Evolutionary conservation across 108 stramenopile species (phyloP).

Genomic region (Fragilaria radians): DNA sequence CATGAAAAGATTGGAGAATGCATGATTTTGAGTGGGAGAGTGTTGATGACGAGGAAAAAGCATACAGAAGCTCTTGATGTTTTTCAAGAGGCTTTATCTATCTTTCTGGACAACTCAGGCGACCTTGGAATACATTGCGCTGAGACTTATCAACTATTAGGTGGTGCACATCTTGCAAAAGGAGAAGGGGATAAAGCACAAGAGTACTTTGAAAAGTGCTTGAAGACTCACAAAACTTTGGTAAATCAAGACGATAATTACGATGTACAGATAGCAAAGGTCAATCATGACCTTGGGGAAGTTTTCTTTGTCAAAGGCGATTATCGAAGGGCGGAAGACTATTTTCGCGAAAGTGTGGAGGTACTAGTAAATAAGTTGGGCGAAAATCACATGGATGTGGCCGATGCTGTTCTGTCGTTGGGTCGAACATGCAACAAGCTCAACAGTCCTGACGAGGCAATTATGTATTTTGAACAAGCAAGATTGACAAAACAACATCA

Average conservation of each 20-base stretch:
- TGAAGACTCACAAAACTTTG: conserved; percentile 10
- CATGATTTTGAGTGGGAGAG: conserved; percentile 19
- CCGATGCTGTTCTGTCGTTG: conserved; percentile 22
- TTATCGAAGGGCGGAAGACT: conserved; percentile 4
- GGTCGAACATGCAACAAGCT: conserved; percentile 19
- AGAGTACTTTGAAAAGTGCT: conserved; percentile 19
- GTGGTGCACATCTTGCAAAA: conserved; percentile 13
- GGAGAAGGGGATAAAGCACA: conserved; percentile 21
- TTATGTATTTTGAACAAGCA: conserved; percentile 30
- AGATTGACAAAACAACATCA: conserved; percentile 17
- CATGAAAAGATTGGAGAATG: conserved; percentile 27
- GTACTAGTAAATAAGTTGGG: background rate
- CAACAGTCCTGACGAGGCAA: conserved; percentile 25
- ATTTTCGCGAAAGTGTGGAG: conserved; percentile 9
- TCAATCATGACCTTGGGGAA: conserved; percentile 23
- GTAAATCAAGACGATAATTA: conserved; percentile 9
- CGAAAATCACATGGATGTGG: conserved; percentile 7
- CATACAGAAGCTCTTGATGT: conserved; percentile 15
- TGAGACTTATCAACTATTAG: conserved; percentile 17
- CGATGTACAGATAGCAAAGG: conserved; percentile 24
- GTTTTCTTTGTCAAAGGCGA: conserved; percentile 6
- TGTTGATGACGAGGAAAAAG: conserved; percentile 14
- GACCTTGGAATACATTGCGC: conserved; percentile 7
- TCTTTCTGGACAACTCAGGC: conserved; percentile 16
- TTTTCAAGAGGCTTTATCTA: conserved; percentile 30